Evolutionary conservation across 345 rosid species (phyloP).

Genomic region (Streptanthus diversifolius): DNA sequence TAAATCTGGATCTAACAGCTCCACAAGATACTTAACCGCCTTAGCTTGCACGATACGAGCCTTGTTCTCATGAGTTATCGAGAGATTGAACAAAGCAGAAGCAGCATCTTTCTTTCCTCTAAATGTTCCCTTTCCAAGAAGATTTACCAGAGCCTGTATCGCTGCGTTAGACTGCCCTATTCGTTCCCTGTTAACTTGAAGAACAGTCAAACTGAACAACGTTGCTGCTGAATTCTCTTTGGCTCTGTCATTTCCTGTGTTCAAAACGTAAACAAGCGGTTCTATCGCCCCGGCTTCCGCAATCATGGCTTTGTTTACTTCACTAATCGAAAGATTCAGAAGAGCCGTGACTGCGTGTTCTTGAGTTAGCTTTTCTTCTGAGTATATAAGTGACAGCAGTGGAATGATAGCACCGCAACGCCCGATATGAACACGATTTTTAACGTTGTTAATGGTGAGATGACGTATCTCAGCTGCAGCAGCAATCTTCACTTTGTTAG

Average conservation of each 20-base stretch:
- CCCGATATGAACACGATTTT: conserved; percentile 69
- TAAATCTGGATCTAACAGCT: conserved; percentile 58
- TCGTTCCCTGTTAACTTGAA: conserved; percentile 66
- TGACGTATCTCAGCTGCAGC: conserved; percentile 83
- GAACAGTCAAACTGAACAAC: conserved; percentile 71
- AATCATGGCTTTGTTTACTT: conserved; percentile 68
- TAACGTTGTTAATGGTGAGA: conserved; percentile 63
- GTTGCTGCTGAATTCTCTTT: conserved; percentile 91
- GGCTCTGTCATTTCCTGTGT: conserved; percentile 74
- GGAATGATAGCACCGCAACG: conserved; percentile 61
- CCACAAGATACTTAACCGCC: conserved; percentile 75
- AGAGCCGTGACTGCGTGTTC: conserved; percentile 91
- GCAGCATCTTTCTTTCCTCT: conserved; percentile 95
- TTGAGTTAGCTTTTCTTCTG: conserved; percentile 61
- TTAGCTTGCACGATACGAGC: conserved; percentile 94
- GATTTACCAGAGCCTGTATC: conserved; percentile 67
- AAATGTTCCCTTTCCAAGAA: conserved; percentile 72
- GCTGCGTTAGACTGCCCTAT: conserved; percentile 85
- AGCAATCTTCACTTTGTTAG: conserved; percentile 48
- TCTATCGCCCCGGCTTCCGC: conserved; percentile 72
- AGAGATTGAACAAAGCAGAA: conserved; percentile 85
- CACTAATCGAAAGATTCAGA: conserved; percentile 79
- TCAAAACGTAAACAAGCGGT: conserved; percentile 71
- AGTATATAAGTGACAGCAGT: conserved; percentile 64
- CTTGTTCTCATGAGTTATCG: conserved; percentile 89